phyloP scores from a whole-genome alignment of 805 yeast species.

The Nakazawaea sp. region DNA sequence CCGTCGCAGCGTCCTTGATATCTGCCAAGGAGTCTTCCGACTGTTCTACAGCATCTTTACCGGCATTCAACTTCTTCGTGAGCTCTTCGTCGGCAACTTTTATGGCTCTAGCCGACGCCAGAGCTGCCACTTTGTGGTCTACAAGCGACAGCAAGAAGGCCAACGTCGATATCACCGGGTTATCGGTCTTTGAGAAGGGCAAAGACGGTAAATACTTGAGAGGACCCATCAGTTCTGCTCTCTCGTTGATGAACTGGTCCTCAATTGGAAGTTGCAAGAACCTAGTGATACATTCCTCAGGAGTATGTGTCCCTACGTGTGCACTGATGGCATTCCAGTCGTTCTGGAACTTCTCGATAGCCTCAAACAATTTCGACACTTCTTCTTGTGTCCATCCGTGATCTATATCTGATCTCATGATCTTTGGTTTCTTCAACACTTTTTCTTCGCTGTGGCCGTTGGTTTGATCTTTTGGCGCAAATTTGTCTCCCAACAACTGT shows the following conservation, averaged over 20 bases:
- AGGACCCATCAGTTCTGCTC: constrained; percentile 52
- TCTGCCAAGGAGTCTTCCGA: constrained; percentile 19
- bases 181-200: constrained; percentile 80
- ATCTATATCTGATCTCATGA: constrained; percentile 28
- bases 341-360: constrained; percentile 52
- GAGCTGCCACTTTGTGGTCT: constrained; percentile 79
- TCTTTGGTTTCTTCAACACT: constrained; percentile 27
- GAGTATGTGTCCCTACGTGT: constrained; percentile 58
- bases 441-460: constrained; percentile 7
- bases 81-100: constrained; percentile 38
- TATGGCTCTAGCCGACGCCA: constrained; percentile 66
- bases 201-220: constrained; percentile 76
- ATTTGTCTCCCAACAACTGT: constrained; percentile 12
- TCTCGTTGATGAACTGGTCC: constrained; percentile 54
- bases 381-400: constrained; percentile 65
- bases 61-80: constrained; percentile 28
- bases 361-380: constrained; percentile 52
- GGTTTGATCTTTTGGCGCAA: background rate
- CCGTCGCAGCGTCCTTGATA: constrained; percentile 53
- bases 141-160: constrained; percentile 81
- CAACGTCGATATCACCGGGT: constrained; percentile 90
- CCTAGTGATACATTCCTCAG: constrained; percentile 75
- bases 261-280: constrained; percentile 79
- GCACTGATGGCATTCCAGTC: constrained; percentile 79
- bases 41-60: constrained; percentile 16